Evolutionary conservation across 2,329 filamentous ascomycete species (phyloP).

Genomic region (Fonsecaea erecta): DNA sequence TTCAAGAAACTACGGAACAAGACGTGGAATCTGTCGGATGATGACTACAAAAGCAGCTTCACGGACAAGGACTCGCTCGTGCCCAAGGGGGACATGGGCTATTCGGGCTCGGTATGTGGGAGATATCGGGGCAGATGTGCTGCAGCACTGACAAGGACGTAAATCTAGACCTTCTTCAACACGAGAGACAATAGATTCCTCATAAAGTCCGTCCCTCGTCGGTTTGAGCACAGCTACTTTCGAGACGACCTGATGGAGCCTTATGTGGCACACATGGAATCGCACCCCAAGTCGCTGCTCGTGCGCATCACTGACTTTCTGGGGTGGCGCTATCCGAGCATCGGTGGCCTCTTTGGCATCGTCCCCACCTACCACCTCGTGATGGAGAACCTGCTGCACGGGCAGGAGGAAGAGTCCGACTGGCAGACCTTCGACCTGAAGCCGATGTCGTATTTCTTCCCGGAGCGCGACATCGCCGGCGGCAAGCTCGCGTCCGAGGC

Average conservation of each 20-base stretch:
- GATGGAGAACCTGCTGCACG: slow-evolving; percentile 76
- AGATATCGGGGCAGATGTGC: background rate
- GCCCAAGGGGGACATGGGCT: slow-evolving; percentile 70
- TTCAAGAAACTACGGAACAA: slow-evolving; percentile 59
- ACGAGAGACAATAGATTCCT: slow-evolving; percentile 70
- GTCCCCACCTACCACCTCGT: slow-evolving; percentile 74
- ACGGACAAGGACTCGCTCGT: slow-evolving; percentile 53
- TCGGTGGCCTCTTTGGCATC: slow-evolving; percentile 64
- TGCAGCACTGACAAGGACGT: background rate
- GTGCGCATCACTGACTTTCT: slow-evolving; percentile 75
- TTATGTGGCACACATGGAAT: slow-evolving; percentile 68
- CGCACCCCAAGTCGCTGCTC: slow-evolving; percentile 64
- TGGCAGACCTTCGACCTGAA: slow-evolving; percentile 80
- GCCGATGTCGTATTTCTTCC: slow-evolving; percentile 75
- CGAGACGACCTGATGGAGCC: slow-evolving; percentile 66
- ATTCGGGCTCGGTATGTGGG: slow-evolving; percentile 66
- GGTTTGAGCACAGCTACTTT: slow-evolving; percentile 74
- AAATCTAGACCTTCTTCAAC: slow-evolving; percentile 68
- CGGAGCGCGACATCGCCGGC: slow-evolving; percentile 71
- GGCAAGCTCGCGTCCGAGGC: slow-evolving; percentile 66
- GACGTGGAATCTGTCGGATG: slow-evolving; percentile 59
- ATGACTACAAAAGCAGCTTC: slow-evolving; percentile 62
- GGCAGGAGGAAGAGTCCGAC: slow-evolving; percentile 55
- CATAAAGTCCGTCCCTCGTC: slow-evolving; percentile 71
- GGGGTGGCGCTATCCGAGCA: slow-evolving; percentile 48